phyloP scores from a whole-genome alignment of 805 yeast species.

The Ogataea polymorpha region DNA sequence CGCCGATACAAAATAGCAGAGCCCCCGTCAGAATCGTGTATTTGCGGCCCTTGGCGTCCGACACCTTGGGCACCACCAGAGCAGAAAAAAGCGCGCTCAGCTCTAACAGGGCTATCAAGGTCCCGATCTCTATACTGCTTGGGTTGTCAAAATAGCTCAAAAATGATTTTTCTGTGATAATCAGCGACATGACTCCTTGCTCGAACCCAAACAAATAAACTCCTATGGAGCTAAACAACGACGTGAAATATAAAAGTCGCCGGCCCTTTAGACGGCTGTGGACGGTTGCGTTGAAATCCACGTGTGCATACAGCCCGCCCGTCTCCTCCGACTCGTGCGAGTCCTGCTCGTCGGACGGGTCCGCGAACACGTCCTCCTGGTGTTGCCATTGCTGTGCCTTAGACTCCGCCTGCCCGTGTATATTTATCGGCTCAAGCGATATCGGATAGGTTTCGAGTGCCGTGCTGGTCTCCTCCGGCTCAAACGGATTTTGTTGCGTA shows the following conservation, averaged over 20 bases:
- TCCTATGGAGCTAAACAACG: conserved; percentile 27
- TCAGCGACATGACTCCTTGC: conserved; percentile 77
- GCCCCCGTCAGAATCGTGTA: conserved; percentile 76
- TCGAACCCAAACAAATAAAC: conserved; percentile 67
- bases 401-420: conserved; percentile 1
- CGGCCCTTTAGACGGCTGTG: conserved; percentile 22
- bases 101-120: conserved; percentile 82
- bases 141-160: conserved; percentile 67
- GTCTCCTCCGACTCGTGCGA: background rate
- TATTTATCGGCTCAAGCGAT: conserved; percentile 8
- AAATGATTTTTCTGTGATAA: conserved; percentile 69
- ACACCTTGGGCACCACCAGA: conserved; percentile 66
- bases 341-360: conserved; percentile 2
- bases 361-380: conserved; percentile 15
- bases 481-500: conserved; percentile 11
- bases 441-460: conserved; percentile 11
- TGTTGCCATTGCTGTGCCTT: conserved; percentile 14
- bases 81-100: conserved; percentile 79
- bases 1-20: conserved; percentile 69
- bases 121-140: conserved; percentile 65
- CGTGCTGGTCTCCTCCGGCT: conserved; percentile 13
- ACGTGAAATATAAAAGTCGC: conserved; percentile 25
- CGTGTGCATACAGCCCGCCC: conserved; percentile 13
- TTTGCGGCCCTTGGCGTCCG: conserved; percentile 77
- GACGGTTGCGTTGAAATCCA: conserved; percentile 21